Evolutionary conservation across 495 filamentous ascomycete genomes (phyloP).

Genomic region (Cercophora samala): DNA sequence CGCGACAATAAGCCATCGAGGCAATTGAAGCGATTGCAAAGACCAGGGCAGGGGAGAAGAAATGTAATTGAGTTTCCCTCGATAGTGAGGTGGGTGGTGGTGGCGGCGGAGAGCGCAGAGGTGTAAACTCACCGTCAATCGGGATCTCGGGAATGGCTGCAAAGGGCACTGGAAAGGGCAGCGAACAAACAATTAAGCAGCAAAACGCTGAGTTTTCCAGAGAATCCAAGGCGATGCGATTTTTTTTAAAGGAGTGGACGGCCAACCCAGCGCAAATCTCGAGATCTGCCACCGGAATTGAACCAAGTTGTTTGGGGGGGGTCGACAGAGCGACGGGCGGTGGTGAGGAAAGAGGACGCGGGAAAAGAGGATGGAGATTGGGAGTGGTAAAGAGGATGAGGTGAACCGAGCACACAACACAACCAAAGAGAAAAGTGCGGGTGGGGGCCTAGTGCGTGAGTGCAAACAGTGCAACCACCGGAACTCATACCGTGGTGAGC

Average conservation of each 20-base stretch:
- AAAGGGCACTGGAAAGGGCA: slow-evolving; percentile 21
- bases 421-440: slow-evolving; percentile 15
- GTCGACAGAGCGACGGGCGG: slow-evolving; percentile 28
- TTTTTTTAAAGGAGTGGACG: slow-evolving; percentile 50
- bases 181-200: slow-evolving; percentile 25
- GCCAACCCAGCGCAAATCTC: slow-evolving; percentile 50
- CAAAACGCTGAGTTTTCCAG: slow-evolving; percentile 23
- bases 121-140: slow-evolving; percentile 22
- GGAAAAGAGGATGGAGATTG: slow-evolving; percentile 19
- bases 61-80: neutral
- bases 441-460: neutral
- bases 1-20: neutral
- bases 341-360: slow-evolving; percentile 21
- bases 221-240: slow-evolving; percentile 27
- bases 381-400: slow-evolving; percentile 22
- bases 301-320: slow-evolving; percentile 35
- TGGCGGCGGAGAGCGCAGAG: neutral
- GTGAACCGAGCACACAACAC: slow-evolving; percentile 15
- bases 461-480: neutral
- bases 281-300: slow-evolving; percentile 49
- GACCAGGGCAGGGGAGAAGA: neutral
- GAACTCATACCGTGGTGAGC: slow-evolving; percentile 17
- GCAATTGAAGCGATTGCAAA: neutral
- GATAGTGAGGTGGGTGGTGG: too few species aligned
- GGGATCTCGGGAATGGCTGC: slow-evolving; percentile 20